Base-by-base conservation (phyloP, 371 early-diverging fungal species). In the Parasitella parasitica region DNA sequence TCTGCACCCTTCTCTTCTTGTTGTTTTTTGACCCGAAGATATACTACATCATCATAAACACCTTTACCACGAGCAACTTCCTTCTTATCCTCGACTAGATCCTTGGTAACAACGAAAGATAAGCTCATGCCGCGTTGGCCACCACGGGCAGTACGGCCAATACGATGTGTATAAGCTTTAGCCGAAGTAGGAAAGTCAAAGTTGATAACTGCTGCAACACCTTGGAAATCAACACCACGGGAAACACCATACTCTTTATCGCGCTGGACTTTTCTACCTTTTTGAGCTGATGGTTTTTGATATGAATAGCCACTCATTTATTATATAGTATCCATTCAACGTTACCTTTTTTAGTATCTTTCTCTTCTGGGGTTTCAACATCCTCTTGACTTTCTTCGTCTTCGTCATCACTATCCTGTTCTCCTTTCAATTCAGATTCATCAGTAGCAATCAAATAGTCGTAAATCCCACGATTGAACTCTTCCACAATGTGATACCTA, bases 81-180 rank as follows among this genome's bases (percentile, higher is more conserved):
- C 39, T 77, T 76, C 18, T 65, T 67, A 13, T 69, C 61, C 24
- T 70, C 73, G 2, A 64, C 57, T 6, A 65, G 43, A n/a, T 85
- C 81, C 18, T 71, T 74, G 6, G 82, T 77, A 8, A 88, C 86
- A 0, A 94, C 87, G 74, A 97, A 94, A 37, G 92, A 92, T 58
- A 97, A 77, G 38, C 93, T 89, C 85, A 92, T 95, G 24, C 97
- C 97, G 54, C 86, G 86, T 59, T 89, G 85, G 4, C 94, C 94
- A 20, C 96, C 97, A 22, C 98, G 89, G 2, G 96, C 99, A 1
- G 99, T 98, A 57, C 99, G 88, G 6, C 99, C 99, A 15, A 98
- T 89, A 30, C 99, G 92, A 80, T 99, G 99, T 60, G 89, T 90
- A 72, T 98, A 99, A 15, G 96, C 81, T 59, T 92, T 87, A n/a